A percentile compares a stretch with the other conserved stretches of the same genome.
Conservation (phyloP, 192 early-diverging fungal genomes). For the Coemansia sp. region DNA sequence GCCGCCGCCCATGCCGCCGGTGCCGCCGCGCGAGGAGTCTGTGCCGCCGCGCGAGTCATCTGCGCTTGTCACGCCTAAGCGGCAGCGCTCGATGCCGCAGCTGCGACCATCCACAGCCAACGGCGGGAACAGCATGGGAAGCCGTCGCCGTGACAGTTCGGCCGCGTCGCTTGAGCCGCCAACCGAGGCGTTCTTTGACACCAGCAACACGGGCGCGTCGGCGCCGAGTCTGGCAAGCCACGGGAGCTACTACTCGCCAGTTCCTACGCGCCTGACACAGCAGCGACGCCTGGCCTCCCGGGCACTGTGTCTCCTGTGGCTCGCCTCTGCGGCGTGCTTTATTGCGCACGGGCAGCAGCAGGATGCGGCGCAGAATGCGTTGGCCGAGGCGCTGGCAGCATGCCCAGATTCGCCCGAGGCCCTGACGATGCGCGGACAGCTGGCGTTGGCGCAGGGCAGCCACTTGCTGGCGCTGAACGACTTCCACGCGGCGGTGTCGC, state of each 20-base stretch:
- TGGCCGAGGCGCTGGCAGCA: conserved; percentile 39
- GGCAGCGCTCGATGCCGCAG: conserved; percentile 50
- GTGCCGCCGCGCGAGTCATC: neutral
- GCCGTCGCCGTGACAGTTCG: conserved; percentile 15
- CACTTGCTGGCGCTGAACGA: conserved; percentile 35
- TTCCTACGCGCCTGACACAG: conserved; percentile 22
- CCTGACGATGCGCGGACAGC: conserved; percentile 44
- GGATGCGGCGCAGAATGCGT: conserved; percentile 34
- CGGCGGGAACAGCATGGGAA: too few species aligned
- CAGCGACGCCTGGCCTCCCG: conserved; percentile 30
- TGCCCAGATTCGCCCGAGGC: conserved; percentile 47
- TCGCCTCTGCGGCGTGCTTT: conserved; percentile 32
- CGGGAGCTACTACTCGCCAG: conserved; percentile 34
- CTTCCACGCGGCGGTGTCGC: conserved; percentile 47
- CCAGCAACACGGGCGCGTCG: neutral
- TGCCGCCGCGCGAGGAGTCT: neutral
- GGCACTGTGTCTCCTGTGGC: conserved; percentile 45
- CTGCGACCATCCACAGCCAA: too few species aligned
- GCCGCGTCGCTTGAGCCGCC: conserved; percentile 23
- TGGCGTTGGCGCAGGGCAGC: conserved; percentile 20
- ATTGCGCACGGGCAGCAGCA: conserved; percentile 20
- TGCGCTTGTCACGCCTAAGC: conserved; percentile 11
- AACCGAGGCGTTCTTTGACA: conserved; percentile 40
- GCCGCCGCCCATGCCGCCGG: conserved; percentile 15
- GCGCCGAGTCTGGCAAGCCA: conserved; percentile 1